phyloP scores from a whole-genome alignment of 345 rosid genomes.

The Eucalyptus melliodora region DNA sequence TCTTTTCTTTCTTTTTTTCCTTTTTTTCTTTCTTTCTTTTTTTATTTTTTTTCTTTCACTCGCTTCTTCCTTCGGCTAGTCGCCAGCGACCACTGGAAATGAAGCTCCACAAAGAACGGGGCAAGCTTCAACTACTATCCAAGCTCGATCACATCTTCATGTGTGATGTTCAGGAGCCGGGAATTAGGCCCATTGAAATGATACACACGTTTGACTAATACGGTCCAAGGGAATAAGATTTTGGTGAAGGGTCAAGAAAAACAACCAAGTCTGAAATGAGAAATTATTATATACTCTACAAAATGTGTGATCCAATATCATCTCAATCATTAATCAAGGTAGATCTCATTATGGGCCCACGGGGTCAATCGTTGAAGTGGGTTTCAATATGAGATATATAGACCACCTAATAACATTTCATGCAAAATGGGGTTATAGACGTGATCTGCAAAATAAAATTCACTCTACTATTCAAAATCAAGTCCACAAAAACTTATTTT shows the following conservation, averaged over 20 bases:
- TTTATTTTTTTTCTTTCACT: too few species aligned
- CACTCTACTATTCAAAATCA: background rate
- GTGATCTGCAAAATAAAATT: background rate
- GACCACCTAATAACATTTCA: background rate
- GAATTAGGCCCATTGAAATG: background rate
- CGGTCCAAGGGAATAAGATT: background rate
- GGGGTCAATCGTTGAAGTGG: background rate
- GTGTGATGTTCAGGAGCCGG: background rate
- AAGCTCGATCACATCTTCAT: background rate
- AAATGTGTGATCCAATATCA: background rate
- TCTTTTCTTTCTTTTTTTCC: too few species aligned
- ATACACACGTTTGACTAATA: background rate
- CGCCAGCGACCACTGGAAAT: too few species aligned
- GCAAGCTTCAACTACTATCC: background rate
- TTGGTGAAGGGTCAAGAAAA: background rate
- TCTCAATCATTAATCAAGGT: background rate
- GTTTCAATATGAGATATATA: background rate
- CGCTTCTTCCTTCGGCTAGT: too few species aligned
- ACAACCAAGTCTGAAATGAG: background rate
- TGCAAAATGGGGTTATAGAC: background rate
- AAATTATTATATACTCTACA: background rate
- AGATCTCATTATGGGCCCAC: accelerated
- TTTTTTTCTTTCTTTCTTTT: too few species aligned
- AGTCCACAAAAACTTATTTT: background rate
- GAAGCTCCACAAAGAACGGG: background rate